phyloP scores from a whole-genome alignment of 2,329 filamentous ascomycete genomes.

The Fusarium oxysporum region DNA sequence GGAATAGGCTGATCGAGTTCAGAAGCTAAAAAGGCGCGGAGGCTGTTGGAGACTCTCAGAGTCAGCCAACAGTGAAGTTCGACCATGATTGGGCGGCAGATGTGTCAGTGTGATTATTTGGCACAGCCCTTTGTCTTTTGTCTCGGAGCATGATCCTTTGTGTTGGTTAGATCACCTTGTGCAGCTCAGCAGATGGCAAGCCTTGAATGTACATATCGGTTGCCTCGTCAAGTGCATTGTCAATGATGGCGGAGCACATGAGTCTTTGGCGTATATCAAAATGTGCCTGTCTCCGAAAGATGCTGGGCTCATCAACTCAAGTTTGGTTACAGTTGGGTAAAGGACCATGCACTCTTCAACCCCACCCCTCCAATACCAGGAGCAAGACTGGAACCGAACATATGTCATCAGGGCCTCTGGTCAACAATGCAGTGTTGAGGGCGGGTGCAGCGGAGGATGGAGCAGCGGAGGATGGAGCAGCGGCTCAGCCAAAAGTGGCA shows the following conservation, averaged over 20 bases:
- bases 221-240: conserved; percentile 16
- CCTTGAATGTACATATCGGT: conserved; percentile 12
- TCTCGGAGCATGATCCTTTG: conserved; percentile 32
- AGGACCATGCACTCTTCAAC: conserved; percentile 23
- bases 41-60: conserved; percentile 16
- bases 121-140: conserved; percentile 37
- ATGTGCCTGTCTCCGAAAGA: conserved; percentile 14
- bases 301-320: conserved; percentile 20
- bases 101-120: conserved; percentile 31
- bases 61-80: conserved; percentile 20
- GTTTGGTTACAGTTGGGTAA: conserved; percentile 15
- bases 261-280: conserved; percentile 31
- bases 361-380: conserved; percentile 37
- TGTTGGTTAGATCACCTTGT: conserved; percentile 29
- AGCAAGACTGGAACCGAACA: conserved; percentile 16
- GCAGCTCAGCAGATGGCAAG: conserved; percentile 30
- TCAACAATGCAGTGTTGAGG: conserved; percentile 12
- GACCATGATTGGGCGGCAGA: conserved; percentile 27
- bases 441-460: conserved; percentile 31
- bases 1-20: conserved; percentile 22
- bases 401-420: conserved; percentile 27
- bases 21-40: conserved; percentile 23
- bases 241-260: conserved; percentile 37
- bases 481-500: conserved; percentile 22
- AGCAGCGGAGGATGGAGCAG: conserved; percentile 23